A percentile compares a stretch with the other conserved stretches of the same genome.
phyloP scores from a whole-genome alignment of 139 green algal species.

The Coelastrella sp. region DNA sequence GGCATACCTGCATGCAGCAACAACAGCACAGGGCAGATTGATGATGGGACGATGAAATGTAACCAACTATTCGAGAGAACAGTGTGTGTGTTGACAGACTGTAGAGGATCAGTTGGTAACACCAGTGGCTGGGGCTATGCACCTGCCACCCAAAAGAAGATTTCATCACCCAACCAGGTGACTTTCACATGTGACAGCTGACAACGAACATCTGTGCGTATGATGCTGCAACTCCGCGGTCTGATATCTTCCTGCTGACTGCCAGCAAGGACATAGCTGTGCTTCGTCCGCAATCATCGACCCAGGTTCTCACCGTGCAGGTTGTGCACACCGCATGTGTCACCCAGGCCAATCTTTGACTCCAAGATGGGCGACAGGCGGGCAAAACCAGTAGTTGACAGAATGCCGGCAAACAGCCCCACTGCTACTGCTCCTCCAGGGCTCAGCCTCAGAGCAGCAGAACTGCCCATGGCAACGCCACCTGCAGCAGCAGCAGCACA shows the following conservation, averaged over 20 bases:
- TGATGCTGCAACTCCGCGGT: too few relatives aligned
- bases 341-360: slow-evolving; percentile 59
- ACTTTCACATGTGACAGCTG: too few relatives aligned
- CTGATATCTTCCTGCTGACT: too few relatives aligned
- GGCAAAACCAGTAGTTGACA: slow-evolving; percentile 63
- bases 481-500: slow-evolving; percentile 60
- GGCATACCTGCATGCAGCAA: slow-evolving; percentile 20
- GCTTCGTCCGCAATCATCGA: too few relatives aligned
- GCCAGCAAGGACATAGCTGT: too few relatives aligned
- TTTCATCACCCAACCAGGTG: too few relatives aligned
- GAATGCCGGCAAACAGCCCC: slow-evolving; percentile 59
- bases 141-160: too few relatives aligned
- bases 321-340: slow-evolving; percentile 82
- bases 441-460: slow-evolving; percentile 56
- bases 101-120: too few relatives aligned
- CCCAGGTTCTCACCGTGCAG: slow-evolving; percentile 75
- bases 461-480: slow-evolving; percentile 75
- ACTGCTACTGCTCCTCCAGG: slow-evolving; percentile 61
- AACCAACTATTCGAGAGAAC: background rate
- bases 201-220: too few relatives aligned
- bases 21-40: too few relatives aligned
- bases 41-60: background rate
- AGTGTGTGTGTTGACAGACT: too few relatives aligned
- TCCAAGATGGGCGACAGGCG: slow-evolving; percentile 63
- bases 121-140: too few relatives aligned